These are phyloP conservation scores for Phytopythium sindhum DNA, from an alignment of 352 stramenopile species.

Conservation along the genomic window DNA sequence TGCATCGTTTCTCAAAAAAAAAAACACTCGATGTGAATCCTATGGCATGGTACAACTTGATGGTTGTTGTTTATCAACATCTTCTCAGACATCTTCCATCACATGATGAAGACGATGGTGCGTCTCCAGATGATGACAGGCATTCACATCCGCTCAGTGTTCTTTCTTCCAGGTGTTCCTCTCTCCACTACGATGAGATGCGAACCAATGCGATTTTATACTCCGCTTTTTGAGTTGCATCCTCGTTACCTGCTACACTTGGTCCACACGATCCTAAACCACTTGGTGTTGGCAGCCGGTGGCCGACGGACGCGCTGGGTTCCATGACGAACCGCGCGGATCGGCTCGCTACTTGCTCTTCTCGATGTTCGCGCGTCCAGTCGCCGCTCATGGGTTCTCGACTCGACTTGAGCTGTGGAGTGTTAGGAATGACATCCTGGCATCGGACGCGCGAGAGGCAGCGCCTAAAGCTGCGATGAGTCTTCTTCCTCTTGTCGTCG, in stretches of 20 bases:
- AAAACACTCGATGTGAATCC: no score
- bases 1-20: no score
- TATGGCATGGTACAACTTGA: no score
- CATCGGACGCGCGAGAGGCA: not conserved
- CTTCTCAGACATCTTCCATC: no score
- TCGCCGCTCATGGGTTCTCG: not conserved
- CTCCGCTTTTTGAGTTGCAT: no score
- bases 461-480: not conserved
- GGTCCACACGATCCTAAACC: not conserved
- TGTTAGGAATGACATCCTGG: not conserved
- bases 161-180: not conserved
- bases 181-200: not conserved
- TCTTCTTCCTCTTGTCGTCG: not conserved
- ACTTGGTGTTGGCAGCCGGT: not conserved
- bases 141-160: no score
- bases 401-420: not conserved
- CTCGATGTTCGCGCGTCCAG: not conserved
- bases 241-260: not conserved
- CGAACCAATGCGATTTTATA: no score
- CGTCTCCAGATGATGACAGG: no score
- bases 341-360: not conserved
- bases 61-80: no score
- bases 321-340: not conserved
- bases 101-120: no score
- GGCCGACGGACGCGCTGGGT: not conserved